Evolutionary conservation across 1,139 yeast genomes (phyloP).

Genomic region (Hyphopichia khmerensis): DNA sequence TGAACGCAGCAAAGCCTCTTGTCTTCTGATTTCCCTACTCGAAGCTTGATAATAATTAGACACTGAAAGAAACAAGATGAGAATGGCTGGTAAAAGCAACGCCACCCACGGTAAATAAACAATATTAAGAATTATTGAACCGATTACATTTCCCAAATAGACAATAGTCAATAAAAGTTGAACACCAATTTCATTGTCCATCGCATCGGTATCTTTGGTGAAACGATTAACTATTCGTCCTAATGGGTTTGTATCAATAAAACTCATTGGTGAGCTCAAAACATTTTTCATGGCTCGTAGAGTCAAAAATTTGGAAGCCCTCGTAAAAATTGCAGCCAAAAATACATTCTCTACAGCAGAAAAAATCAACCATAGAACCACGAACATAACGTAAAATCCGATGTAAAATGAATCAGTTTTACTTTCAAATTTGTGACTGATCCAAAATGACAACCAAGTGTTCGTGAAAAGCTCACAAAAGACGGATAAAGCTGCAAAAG

Average conservation of each 20-base stretch:
- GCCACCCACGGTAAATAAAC: slow-evolving; percentile 33
- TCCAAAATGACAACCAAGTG: slow-evolving; percentile 16
- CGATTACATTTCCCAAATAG: slow-evolving; percentile 24
- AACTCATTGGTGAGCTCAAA: slow-evolving; percentile 29
- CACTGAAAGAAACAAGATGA: slow-evolving; percentile 11
- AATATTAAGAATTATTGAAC: slow-evolving; percentile 25
- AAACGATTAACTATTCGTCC: slow-evolving; percentile 46
- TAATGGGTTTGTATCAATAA: slow-evolving; percentile 29
- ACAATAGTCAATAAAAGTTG: slow-evolving; percentile 24
- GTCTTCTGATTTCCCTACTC: slow-evolving; percentile 18
- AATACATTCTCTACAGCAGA: slow-evolving; percentile 22
- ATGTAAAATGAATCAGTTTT: slow-evolving; percentile 12
- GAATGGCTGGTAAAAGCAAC: slow-evolving; percentile 18
- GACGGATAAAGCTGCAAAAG: slow-evolving; percentile 23
- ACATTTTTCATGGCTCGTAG: slow-evolving; percentile 21
- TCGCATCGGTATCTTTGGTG: slow-evolving; percentile 30
- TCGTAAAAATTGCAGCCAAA: slow-evolving; percentile 23
- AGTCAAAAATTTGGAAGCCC: slow-evolving; percentile 19
- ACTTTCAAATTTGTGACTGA: slow-evolving; percentile 11
- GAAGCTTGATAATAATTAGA: slow-evolving; percentile 19
- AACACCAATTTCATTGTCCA: slow-evolving; percentile 30
- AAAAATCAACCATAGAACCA: slow-evolving; percentile 18
- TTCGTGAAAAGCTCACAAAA: slow-evolving; percentile 11
- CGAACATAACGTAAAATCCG: slow-evolving; percentile 14
- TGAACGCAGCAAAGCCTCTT: slow-evolving; percentile 20